These are phyloP conservation scores for Globisporangium carolinianum DNA, from an alignment of 352 stramenopile genomes.

Conservation along the genomic window DNA sequence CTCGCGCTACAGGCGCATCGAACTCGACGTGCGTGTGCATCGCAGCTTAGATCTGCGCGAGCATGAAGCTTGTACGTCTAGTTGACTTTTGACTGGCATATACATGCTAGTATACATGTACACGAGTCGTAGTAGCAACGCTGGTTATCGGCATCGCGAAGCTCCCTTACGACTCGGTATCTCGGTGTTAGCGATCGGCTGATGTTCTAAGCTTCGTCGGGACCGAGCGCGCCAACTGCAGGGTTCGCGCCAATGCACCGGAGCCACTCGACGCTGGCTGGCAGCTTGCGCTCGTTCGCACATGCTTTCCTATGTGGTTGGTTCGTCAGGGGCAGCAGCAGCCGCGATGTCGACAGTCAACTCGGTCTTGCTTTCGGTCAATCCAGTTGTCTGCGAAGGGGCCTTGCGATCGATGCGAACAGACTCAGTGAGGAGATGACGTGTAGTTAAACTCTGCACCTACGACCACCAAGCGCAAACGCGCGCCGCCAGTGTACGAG, in stretches of 20 bases:
- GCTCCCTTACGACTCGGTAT: neutral
- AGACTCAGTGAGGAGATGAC: neutral
- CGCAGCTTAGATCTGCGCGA: neutral
- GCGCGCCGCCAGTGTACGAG: no score
- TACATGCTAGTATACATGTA: no score
- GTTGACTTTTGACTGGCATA: neutral
- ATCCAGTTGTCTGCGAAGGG: neutral
- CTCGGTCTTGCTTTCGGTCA: neutral
- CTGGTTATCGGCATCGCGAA: neutral
- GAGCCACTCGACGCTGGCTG: no score
- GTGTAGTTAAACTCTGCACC: neutral
- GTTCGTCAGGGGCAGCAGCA: no score
- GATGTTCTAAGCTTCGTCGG: no score
- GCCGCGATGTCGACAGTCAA: no score
- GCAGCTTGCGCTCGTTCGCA: no score
- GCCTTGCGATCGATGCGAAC: neutral
- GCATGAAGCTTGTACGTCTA: neutral
- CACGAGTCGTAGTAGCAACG: no score
- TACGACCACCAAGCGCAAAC: no score
- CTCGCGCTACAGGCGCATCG: neutral
- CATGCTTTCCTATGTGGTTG: no score
- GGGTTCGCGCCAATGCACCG: no score
- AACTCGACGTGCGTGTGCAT: neutral
- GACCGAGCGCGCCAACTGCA: no score
- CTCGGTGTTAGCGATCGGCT: neutral